Evolutionary conservation across 306 rosid species (phyloP), one percentile per base, ranked within the genome.

Genomic region (Trichosanthes truncata): DNA sequence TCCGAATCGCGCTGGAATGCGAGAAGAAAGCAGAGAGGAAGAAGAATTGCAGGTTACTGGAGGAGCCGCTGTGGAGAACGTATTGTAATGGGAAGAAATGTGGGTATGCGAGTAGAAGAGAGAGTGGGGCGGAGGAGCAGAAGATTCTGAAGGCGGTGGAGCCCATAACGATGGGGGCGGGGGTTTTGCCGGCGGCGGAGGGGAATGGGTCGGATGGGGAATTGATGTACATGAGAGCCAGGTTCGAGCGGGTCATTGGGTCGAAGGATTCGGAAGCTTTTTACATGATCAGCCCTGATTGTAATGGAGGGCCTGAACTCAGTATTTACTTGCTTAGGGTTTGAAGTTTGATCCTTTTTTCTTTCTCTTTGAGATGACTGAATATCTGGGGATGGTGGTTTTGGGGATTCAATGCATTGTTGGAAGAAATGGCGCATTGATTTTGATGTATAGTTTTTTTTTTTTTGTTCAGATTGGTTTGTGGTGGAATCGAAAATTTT

Each of bases 241-340:
- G 81, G 81, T 95, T 89, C 67, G 98, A 95, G 85, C 79, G 97
- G 78, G 97, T 95, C 71, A 91, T 89, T 8, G 92, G 98, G 13
- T 95, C 97, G 17, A 91, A 85, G 67, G 96, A 95, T 71, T 95
- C 98, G 3, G 96, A 95, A 66, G 97, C 98, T 5, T 95, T 91
- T 25, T 95, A 95, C 81, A 91, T 95, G 90, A 88, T 91, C 74
- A 92, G 91, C 63, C 95, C 93, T 6, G 97, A 91, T 84, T 89
- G 88, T 1, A 80, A 80, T 56, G 93, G 84, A 9, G 97, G 97
- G 55, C 98, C 98, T 82, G 97, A 95, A 60, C 92, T 95, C 2
- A 91, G 97, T 84, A 82, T 95, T 80, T 95, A 87, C 81, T 79
- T 95, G 83, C 90, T 95, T 68, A 91, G 98, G 81, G 95, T 92